Percentiles rank a stretch among this genome's conserved stretches.
Evolutionary conservation across 371 early-diverging fungal genomes (phyloP).

Genomic region (Saksenaea oblongispora): DNA sequence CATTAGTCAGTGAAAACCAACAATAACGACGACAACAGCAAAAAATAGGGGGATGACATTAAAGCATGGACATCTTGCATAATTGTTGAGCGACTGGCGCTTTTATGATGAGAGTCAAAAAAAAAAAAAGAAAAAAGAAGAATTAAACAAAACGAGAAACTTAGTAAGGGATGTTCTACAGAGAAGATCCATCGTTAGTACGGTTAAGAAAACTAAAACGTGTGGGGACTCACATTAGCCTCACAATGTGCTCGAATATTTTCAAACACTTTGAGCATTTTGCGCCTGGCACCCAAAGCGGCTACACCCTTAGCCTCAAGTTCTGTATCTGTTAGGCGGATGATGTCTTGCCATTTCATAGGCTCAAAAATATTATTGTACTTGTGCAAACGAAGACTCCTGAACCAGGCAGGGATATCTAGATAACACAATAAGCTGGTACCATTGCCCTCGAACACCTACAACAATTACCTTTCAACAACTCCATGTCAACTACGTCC

Average conservation of each 20-base stretch:
- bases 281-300: constrained; percentile 94
- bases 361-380: constrained; percentile 87
- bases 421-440: background rate
- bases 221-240: constrained; percentile 40
- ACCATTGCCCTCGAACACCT: no score
- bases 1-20: background rate
- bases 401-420: constrained; percentile 92
- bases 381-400: constrained; percentile 90
- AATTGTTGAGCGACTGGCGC: constrained; percentile 1
- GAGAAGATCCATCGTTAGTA: background rate
- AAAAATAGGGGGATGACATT: background rate
- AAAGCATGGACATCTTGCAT: background rate
- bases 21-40: no score
- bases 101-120: constrained; percentile 1
- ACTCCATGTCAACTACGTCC: constrained; percentile 72
- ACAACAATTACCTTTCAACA: constrained; percentile 59
- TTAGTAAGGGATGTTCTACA: constrained; percentile 15
- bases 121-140: constrained; percentile 8
- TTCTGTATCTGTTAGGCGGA: constrained; percentile 82
- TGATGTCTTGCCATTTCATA: constrained; percentile 87
- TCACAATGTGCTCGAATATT: constrained; percentile 63
- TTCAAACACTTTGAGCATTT: constrained; percentile 96
- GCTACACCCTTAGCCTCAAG: constrained; percentile 86
- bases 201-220: background rate
- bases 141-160: background rate